Percentiles rank a stretch among this genome's conserved stretches.
phyloP scores from a whole-genome alignment of 208 protist species.

The Lotmaria passim region DNA sequence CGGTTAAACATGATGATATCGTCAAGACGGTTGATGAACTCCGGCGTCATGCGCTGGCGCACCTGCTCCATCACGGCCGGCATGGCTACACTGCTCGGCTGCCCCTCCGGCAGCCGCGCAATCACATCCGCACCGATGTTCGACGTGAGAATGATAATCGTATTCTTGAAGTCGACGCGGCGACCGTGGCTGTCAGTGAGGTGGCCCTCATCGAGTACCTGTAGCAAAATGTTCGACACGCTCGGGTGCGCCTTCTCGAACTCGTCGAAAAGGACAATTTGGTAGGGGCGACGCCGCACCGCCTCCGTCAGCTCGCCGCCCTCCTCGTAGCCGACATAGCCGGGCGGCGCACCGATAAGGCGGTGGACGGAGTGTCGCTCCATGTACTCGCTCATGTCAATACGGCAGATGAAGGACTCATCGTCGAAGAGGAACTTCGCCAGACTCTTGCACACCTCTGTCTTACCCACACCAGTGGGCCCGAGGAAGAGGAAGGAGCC shows the following conservation, averaged over 20 bases:
- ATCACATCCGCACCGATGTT: conserved; percentile 95
- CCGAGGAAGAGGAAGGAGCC: conserved; percentile 98
- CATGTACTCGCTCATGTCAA: conserved; percentile 99
- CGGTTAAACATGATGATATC: conserved; percentile 97
- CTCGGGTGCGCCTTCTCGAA: conserved; percentile 99
- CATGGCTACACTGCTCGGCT: conserved; percentile 54
- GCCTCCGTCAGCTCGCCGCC: conserved; percentile 99
- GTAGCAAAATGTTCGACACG: conserved; percentile 97
- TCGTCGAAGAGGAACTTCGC: conserved; percentile 97
- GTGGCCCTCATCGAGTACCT: conserved; percentile 98
- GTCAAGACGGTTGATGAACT: conserved; percentile 99
- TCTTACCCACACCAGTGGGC: conserved; percentile 96
- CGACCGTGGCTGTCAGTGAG: conserved; percentile 98
- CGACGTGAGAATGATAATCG: conserved; percentile 98
- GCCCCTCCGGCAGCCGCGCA: conserved; percentile 65
- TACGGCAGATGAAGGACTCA: conserved; percentile 96
- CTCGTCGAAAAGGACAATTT: conserved; percentile 99
- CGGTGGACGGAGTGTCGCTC: conserved; percentile 95
- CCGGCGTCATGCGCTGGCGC: conserved; percentile 92
- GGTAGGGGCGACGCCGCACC: conserved; percentile 97
- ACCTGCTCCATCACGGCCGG: conserved; percentile 90
- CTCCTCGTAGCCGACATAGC: conserved; percentile 99
- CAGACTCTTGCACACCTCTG: conserved; percentile 96
- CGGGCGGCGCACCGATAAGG: conserved; percentile 98
- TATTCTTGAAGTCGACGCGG: conserved; percentile 98